Percentiles rank a stretch among this genome's conserved stretches.
Conservation (phyloP, 345 rosid genomes). For the Heritiera littoralis region DNA sequence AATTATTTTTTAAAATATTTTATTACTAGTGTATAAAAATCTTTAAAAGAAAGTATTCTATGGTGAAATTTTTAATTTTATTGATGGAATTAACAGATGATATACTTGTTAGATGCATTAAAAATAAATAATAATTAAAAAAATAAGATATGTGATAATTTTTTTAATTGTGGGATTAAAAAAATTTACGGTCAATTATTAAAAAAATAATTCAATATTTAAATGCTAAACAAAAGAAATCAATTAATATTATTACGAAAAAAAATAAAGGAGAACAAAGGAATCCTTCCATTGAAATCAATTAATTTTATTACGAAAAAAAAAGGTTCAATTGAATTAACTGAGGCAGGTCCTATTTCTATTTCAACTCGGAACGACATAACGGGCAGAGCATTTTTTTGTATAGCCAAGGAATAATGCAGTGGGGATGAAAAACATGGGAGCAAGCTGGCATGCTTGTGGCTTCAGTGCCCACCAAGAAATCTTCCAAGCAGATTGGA, state of each 20-base stretch:
- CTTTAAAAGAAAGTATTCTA: too few species aligned
- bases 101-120: too few species aligned
- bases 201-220: too few species aligned
- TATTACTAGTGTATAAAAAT: too few species aligned
- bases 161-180: too few species aligned
- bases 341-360: background rate
- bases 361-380: background rate
- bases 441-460: background rate
- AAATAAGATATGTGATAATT: too few species aligned
- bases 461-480: constrained; percentile 1
- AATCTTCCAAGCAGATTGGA: background rate
- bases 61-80: too few species aligned
- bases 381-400: background rate
- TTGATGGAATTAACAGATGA: too few species aligned
- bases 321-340: background rate
- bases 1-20: too few species aligned
- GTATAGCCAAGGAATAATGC: background rate
- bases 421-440: background rate
- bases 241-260: background rate
- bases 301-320: background rate
- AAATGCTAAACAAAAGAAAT: background rate
- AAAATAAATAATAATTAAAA: too few species aligned
- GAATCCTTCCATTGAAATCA: background rate
- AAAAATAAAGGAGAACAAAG: background rate
- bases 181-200: too few species aligned